Conservation (phyloP, 169 alveolate genomes). For the Plasmodium vivax region DNA sequence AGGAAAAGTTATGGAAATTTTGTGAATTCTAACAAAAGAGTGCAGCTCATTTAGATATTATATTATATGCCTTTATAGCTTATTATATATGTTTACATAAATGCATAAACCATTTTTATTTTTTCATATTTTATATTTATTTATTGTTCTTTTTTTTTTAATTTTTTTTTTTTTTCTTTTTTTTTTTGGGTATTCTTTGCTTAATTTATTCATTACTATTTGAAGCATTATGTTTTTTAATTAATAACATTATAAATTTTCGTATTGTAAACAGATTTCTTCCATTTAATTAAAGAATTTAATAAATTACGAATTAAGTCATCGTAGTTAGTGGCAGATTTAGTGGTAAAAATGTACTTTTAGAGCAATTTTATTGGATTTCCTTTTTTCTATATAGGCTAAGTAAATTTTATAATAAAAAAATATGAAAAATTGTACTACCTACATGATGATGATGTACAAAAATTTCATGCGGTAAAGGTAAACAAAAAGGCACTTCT, state of each 20-base stretch:
- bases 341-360: not conserved
- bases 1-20: not conserved
- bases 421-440: not conserved
- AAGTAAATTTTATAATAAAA: not conserved
- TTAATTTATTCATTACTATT: not conserved
- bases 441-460: not conserved
- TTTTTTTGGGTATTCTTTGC: not conserved
- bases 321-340: not conserved
- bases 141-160: not conserved
- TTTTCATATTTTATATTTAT: not conserved
- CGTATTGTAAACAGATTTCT: not conserved
- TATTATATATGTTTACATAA: not conserved
- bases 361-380: not conserved
- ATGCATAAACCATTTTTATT: not conserved
- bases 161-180: not conserved
- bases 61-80: not conserved
- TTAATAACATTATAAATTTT: not conserved
- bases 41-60: not conserved
- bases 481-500: not conserved
- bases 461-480: not conserved
- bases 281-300: not conserved
- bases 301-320: not conserved
- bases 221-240: not conserved
- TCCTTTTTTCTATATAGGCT: not conserved
- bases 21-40: not conserved